These are phyloP conservation scores for Yamadazyma epiphylla DNA, from an alignment of 1,139 yeast species.

Conservation along the genomic window DNA sequence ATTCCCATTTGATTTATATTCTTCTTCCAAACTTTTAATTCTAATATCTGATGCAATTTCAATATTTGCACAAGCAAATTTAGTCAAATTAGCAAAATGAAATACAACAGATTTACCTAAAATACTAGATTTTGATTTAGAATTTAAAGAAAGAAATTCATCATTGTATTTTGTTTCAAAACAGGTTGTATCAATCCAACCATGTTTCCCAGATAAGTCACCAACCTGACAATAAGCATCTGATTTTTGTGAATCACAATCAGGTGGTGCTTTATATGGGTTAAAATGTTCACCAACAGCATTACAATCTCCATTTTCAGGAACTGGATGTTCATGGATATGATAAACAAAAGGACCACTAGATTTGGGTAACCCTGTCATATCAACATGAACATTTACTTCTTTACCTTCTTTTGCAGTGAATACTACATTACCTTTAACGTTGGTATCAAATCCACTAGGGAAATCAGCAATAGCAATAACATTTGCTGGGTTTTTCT, in stretches of 20 bases:
- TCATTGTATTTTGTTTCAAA: constrained; percentile 51
- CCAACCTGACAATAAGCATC: constrained; percentile 58
- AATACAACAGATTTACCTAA: constrained; percentile 52
- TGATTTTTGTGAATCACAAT: constrained; percentile 41
- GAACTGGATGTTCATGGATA: constrained; percentile 49
- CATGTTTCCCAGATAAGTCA: constrained; percentile 63
- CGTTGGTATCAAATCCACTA: constrained; percentile 31
- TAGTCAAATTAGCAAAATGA: constrained; percentile 46
- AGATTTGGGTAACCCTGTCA: constrained; percentile 51
- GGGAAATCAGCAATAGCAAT: constrained; percentile 60
- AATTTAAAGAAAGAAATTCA: constrained; percentile 50
- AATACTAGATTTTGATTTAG: constrained; percentile 42
- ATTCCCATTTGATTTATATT: constrained; percentile 16
- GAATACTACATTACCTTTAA: constrained; percentile 50
- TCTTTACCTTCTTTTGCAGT: constrained; percentile 41
- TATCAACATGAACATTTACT: constrained; percentile 57
- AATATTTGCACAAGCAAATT: constrained; percentile 59
- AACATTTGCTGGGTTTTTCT: constrained; percentile 40
- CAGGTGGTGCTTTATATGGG: constrained; percentile 45
- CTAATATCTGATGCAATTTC: constrained; percentile 26
- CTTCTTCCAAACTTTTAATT: constrained; percentile 22
- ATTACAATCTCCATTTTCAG: constrained; percentile 43
- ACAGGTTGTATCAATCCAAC: constrained; percentile 53
- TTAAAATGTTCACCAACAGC: constrained; percentile 50
- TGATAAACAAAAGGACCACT: constrained; percentile 63